Base-by-base conservation (phyloP, 345 rosid genomes). In the Gossypium bickii region DNA sequence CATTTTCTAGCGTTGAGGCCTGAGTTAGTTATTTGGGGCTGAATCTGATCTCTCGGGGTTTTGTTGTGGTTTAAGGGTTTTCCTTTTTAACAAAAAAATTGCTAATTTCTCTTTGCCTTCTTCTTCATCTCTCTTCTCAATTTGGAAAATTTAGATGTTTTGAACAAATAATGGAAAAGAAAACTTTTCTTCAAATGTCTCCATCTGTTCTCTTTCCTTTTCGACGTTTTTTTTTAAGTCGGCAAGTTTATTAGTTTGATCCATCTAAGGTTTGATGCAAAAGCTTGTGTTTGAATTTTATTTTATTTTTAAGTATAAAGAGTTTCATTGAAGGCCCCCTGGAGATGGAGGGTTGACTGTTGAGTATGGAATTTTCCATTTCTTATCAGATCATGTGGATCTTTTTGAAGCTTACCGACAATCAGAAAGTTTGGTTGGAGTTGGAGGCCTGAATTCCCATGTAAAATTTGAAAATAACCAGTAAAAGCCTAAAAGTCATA, bases 51-150 rank as follows among this genome's bases (percentile, higher is more conserved):
- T 52, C 58, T 52, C 70, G 74, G 86, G 84, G 80, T 82, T 80
- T 86, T 80, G 64, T 56, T 73, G 78, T 75, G 83, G 87, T 80
- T 82, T 86, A 65, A 64, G 80, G 70, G 20, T 61, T 57, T 64
- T 55, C 11, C 41, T 49, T 38, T 25, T 17, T 25, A 12, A 22
- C 16, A 8, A 48, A 58, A 34, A 55, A 38, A 24, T 44, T 57
- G 38, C 29, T 13, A 22, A 41, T 20, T 34, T 44, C 25, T 43
- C 20, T 56, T 13, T 12, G 1, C 12, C 4, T 56, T 49, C 20
- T 57, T 20, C 11, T 17, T 5, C 47, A 16, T 8, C 8, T 73
- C 43, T 67, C 3, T 55, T 57, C 12, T 73, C 18, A 45, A 29
- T 63, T 62, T n/a, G n/a, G 15, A 71, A 73, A 44, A 24, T 25